phyloP scores from a whole-genome alignment of 208 protist genomes.

The Trypanosoma rangeli region DNA sequence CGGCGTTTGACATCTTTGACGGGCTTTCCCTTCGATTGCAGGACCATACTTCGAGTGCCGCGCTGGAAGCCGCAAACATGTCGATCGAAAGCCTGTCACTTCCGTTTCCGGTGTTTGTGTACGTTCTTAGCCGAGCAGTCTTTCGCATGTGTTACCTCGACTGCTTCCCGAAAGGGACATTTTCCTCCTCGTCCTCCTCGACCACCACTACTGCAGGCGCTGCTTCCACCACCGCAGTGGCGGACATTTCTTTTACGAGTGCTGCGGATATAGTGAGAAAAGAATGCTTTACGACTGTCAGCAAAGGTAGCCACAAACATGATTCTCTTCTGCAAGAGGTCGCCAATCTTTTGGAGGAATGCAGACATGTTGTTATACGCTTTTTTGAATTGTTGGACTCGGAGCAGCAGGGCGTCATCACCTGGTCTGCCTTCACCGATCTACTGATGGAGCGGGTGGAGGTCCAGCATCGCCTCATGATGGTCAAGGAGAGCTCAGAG shows the following conservation, averaged over 20 bases:
- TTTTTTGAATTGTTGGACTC: conserved; percentile 66
- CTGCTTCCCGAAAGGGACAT: conserved; percentile 51
- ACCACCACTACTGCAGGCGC: not conserved
- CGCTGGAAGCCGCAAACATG: not conserved
- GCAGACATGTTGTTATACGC: conserved; percentile 43
- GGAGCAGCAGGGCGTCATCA: conserved; percentile 58
- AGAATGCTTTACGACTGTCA: not conserved
- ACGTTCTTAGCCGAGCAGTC: conserved; percentile 67
- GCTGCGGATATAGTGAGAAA: not conserved
- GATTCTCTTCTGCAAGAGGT: conserved; percentile 14
- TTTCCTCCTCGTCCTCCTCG: conserved; percentile 10
- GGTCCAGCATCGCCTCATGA: conserved; percentile 53
- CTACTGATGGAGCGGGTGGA: conserved; percentile 75
- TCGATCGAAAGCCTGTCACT: conserved; percentile 25
- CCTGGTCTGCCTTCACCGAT: conserved; percentile 67
- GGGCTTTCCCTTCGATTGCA: not conserved
- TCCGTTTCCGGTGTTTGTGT: conserved; percentile 73
- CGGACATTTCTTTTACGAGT: not conserved
- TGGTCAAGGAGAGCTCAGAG: conserved; percentile 45
- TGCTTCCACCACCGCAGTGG: no score
- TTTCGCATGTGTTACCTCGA: conserved; percentile 56
- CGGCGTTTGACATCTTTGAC: conserved; percentile 28
- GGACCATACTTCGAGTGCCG: not conserved
- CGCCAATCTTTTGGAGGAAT: conserved; percentile 30
- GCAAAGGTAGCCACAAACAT: no score